phyloP scores from a whole-genome alignment of 208 protist genomes.

The Angomonas ambiguus region DNA sequence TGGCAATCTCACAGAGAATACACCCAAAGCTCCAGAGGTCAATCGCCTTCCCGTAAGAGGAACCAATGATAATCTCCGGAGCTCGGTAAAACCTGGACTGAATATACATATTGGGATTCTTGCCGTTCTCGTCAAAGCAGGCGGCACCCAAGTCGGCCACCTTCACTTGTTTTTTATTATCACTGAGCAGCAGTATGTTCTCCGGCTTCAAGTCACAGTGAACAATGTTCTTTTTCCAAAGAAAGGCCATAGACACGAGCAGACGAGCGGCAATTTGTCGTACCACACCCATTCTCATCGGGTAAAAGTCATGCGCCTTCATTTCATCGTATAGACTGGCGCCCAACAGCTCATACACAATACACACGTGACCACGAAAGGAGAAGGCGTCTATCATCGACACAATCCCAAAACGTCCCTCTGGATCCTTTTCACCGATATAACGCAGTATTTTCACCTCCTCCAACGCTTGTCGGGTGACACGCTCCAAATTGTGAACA shows the following conservation, averaged over 20 bases:
- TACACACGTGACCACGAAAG: conserved; percentile 73
- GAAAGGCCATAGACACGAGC: conserved; percentile 70
- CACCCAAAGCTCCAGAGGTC: conserved; percentile 94
- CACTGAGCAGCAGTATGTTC: conserved; percentile 89
- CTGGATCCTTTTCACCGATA: conserved; percentile 52
- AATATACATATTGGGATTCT: conserved; percentile 90
- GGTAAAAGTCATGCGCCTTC: conserved; percentile 64
- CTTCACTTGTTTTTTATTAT: conserved; percentile 87
- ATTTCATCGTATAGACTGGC: conserved; percentile 76
- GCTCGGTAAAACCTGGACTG: conserved; percentile 91
- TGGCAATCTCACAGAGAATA: conserved; percentile 91
- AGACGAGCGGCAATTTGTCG: conserved; percentile 64
- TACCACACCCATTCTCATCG: conserved; percentile 66
- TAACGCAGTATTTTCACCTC: conserved; percentile 81
- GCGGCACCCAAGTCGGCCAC: conserved; percentile 97
- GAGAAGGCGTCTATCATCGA: conserved; percentile 65
- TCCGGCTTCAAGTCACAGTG: conserved; percentile 97
- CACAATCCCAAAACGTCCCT: conserved; percentile 63
- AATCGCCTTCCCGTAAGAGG: conserved; percentile 67
- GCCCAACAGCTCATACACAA: conserved; percentile 71
- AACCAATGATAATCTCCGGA: conserved; percentile 84
- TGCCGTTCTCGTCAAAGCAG: conserved; percentile 92
- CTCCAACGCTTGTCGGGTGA: conserved; percentile 60
- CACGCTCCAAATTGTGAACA: conserved; percentile 61
- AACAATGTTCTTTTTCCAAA: conserved; percentile 85